Conservation (phyloP, 2,329 filamentous ascomycete genomes). For the Torrubiellomyces zombiae region DNA sequence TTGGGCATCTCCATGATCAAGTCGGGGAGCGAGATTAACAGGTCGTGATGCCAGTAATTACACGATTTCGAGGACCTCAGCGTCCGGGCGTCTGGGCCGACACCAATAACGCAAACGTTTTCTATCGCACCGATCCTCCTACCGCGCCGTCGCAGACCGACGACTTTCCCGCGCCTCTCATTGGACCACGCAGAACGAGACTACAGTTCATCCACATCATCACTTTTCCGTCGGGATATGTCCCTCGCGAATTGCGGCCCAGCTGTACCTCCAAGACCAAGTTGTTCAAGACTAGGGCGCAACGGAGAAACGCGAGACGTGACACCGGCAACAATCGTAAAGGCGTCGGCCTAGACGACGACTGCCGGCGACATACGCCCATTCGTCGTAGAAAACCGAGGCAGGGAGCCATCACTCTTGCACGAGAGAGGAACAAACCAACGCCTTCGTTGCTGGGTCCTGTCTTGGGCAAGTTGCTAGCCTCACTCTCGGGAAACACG, state of each 20-base stretch:
- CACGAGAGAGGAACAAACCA: constrained; percentile 1
- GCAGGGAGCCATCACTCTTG: too few species aligned
- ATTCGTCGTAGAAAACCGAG: too few species aligned
- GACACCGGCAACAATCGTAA: constrained; percentile 1
- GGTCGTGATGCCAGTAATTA: constrained; percentile 4
- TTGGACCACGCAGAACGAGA: constrained; percentile 20
- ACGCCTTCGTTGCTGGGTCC: constrained; percentile 2
- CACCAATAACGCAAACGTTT: constrained; percentile 3
- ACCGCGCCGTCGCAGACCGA: constrained; percentile 2
- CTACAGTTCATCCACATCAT: constrained; percentile 26
- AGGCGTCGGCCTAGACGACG: neutral
- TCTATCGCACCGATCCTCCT: constrained; percentile 4
- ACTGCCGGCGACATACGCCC: neutral
- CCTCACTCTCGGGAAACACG: constrained; percentile 3
- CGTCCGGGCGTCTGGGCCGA: constrained; percentile 4
- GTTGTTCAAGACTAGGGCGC: neutral
- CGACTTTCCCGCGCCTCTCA: constrained; percentile 20
- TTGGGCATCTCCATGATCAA: too few species aligned
- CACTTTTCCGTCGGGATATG: constrained; percentile 24
- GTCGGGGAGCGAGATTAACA: too few species aligned
- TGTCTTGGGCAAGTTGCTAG: constrained; percentile 6
- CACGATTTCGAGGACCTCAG: constrained; percentile 2
- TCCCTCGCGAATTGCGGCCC: constrained; percentile 26
- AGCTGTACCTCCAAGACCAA: constrained; percentile 2
- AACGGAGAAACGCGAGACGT: constrained; percentile 1